phyloP scores from a whole-genome alignment of 179 eudicot genomes.

The Spinacia oleracea region DNA sequence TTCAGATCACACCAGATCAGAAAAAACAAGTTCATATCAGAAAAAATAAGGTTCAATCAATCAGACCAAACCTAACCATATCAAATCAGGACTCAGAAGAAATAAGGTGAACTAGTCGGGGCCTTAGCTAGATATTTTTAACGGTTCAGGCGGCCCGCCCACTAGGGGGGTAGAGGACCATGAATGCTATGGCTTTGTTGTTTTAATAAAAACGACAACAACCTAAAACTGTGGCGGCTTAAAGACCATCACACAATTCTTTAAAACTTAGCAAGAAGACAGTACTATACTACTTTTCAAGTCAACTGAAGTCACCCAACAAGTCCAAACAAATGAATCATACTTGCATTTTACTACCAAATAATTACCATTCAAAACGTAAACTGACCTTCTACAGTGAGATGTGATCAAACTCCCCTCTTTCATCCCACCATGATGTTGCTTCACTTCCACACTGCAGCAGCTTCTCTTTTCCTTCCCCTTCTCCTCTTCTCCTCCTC shows the following conservation, averaged over 20 bases:
- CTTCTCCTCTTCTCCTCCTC: slow-evolving; percentile 22
- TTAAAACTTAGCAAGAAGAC: neutral
- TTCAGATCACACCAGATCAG: no score
- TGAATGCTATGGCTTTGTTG: neutral
- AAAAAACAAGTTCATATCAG: no score
- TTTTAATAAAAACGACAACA: neutral
- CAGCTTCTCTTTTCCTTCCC: neutral
- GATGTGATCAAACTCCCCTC: neutral
- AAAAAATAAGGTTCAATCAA: no score
- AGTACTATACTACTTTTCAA: slow-evolving; percentile 8
- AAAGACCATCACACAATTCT: neutral
- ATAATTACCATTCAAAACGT: neutral
- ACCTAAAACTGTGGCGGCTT: neutral
- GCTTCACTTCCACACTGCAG: neutral
- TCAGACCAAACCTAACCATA: no score
- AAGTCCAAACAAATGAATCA: neutral
- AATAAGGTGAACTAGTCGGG: no score
- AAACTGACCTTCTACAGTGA: neutral
- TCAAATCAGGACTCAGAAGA: no score
- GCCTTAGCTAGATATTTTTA: neutral
- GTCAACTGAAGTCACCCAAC: slow-evolving; percentile 16
- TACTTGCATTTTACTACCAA: neutral
- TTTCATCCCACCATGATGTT: slow-evolving; percentile 10
- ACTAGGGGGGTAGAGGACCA: neutral
- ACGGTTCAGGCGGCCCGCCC: no score